These are phyloP conservation scores for Metschnikowia baotianmanensis DNA, from an alignment of 805 yeast species.

Conservation along the genomic window DNA sequence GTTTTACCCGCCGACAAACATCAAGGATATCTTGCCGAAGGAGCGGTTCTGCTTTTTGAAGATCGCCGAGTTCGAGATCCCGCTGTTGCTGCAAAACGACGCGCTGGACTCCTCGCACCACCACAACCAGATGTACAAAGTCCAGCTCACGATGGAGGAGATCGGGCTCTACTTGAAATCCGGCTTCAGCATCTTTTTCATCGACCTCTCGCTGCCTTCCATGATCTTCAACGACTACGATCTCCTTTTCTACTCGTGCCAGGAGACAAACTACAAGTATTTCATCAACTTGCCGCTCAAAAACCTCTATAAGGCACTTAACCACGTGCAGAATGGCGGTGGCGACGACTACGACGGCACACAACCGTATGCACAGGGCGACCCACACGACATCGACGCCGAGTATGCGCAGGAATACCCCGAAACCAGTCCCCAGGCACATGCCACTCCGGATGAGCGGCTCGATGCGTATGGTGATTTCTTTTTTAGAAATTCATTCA, in stretches of 20 bases:
- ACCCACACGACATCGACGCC: conserved; percentile 12
- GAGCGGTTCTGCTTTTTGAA: conserved; percentile 48
- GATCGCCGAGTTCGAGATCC: conserved; percentile 47
- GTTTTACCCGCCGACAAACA: conserved; percentile 56
- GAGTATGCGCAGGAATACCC: conserved; percentile 22
- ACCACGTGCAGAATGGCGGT: conserved; percentile 33
- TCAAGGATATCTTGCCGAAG: conserved; percentile 56
- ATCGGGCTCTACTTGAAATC: conserved; percentile 52
- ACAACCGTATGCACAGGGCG: conserved; percentile 19
- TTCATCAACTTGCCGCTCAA: conserved; percentile 47
- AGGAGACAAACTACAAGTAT: conserved; percentile 39
- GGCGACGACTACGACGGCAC: conserved; percentile 13
- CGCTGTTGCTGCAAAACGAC: conserved; percentile 9
- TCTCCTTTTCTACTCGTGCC: conserved; percentile 39
- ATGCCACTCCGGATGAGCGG: conserved; percentile 12
- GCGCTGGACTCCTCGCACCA: not conserved
- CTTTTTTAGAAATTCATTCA: conserved; percentile 31
- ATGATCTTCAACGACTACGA: conserved; percentile 42
- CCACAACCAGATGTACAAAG: conserved; percentile 28
- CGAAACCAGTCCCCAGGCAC: conserved; percentile 4
- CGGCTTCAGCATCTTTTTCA: conserved; percentile 46
- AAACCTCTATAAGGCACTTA: conserved; percentile 46
- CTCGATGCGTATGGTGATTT: conserved; percentile 34
- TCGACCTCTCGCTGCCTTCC: conserved; percentile 44
- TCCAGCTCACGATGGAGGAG: conserved; percentile 53